phyloP scores from a whole-genome alignment of 169 alveolate genomes.

The Plasmodium fragile region DNA sequence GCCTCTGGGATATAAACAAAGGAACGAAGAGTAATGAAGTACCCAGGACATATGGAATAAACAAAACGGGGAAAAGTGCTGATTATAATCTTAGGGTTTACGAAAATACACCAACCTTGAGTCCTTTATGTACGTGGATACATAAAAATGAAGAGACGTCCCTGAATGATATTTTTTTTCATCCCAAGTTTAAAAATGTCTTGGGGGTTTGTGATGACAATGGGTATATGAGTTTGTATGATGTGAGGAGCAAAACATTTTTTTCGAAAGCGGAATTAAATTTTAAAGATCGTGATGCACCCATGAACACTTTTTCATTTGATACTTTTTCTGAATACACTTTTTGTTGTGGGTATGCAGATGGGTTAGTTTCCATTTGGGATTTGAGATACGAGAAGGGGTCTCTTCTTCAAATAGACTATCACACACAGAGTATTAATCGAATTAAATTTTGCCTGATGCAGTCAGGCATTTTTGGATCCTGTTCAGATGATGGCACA shows the following conservation, averaged over 20 bases:
- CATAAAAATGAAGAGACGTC: constrained; percentile 36
- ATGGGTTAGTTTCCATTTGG: constrained; percentile 81
- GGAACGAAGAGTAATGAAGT: constrained; percentile 64
- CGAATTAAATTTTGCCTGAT: constrained; percentile 81
- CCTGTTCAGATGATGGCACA: constrained; percentile 82
- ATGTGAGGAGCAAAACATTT: constrained; percentile 40
- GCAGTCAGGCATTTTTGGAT: constrained; percentile 83
- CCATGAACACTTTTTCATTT: constrained; percentile 77
- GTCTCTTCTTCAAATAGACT: constrained; percentile 71
- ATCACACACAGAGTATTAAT: constrained; percentile 82
- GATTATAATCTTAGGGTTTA: constrained; percentile 48
- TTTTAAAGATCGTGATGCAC: constrained; percentile 54
- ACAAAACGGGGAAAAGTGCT: constrained; percentile 48
- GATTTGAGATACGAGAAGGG: constrained; percentile 78
- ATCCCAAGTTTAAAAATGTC: constrained; percentile 68
- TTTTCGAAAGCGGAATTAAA: constrained; percentile 41
- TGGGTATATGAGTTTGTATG: constrained; percentile 67
- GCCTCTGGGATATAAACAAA: constrained; percentile 92
- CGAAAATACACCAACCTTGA: constrained; percentile 51
- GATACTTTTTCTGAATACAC: constrained; percentile 76
- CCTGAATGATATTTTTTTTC: constrained; percentile 64
- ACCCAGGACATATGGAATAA: constrained; percentile 74
- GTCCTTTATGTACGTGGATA: constrained; percentile 51
- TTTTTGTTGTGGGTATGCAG: constrained; percentile 78
- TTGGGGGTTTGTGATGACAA: constrained; percentile 58